Percentiles rank a stretch among this genome's conserved stretches.
These are phyloP conservation scores for Epichloe elymi DNA, from an alignment of 2,329 filamentous ascomycete genomes.

Conservation along the genomic window DNA sequence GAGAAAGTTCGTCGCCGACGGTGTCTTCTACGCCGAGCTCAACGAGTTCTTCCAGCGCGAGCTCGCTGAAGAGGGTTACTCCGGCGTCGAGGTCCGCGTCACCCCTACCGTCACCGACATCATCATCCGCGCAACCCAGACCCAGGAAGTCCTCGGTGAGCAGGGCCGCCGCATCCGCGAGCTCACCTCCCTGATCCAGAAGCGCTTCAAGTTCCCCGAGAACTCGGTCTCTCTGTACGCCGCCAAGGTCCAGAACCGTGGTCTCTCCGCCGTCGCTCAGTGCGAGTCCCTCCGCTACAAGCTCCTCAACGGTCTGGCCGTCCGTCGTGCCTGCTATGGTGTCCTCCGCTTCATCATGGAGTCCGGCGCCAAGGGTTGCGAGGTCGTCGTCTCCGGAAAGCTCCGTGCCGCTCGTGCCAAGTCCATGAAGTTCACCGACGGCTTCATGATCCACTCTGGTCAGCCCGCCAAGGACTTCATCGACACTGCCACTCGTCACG, in stretches of 20 bases:
- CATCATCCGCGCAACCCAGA: constrained; percentile 99
- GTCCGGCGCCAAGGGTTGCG: constrained; percentile 97
- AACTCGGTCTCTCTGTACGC: constrained; percentile 99
- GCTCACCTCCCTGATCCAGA: constrained; percentile 99
- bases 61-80: constrained; percentile 99
- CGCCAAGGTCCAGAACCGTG: constrained; percentile 99
- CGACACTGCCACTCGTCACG: constrained; percentile 95
- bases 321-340: constrained; percentile 98
- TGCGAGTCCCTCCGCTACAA: constrained; percentile 99
- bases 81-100: constrained; percentile 98
- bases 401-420: constrained; percentile 97
- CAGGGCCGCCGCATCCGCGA: constrained; percentile 99
- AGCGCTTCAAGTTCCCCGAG: constrained; percentile 99
- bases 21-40: constrained; percentile 99
- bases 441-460: constrained; percentile 99
- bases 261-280: constrained; percentile 98
- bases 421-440: constrained; percentile 99
- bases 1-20: constrained; percentile 92
- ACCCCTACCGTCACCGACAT: constrained; percentile 99
- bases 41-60: constrained; percentile 99
- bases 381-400: constrained; percentile 99
- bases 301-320: constrained; percentile 97
- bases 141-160: constrained; percentile 99
- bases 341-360: constrained; percentile 99
- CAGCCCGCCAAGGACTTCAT: constrained; percentile 99